These are phyloP conservation scores for Russula ochroleuca DNA, from an alignment of 768 basidiomycete species.

Conservation along the genomic window DNA sequence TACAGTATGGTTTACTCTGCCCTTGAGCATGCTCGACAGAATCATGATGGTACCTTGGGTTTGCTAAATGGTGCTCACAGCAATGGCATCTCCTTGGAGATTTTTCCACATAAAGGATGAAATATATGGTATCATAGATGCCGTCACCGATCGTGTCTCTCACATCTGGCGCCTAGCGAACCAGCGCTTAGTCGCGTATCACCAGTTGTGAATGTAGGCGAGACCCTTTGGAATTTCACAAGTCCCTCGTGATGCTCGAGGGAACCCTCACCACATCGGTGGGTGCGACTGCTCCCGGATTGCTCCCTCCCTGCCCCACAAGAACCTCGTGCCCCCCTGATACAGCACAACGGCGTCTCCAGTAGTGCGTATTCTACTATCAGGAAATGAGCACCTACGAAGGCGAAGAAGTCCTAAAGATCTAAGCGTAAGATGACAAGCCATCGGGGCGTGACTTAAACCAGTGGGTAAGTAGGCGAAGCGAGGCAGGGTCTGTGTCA, in stretches of 20 bases:
- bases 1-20: background rate
- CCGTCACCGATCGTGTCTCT: background rate
- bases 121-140: background rate
- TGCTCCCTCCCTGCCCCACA: background rate
- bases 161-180: background rate
- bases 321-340: background rate
- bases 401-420: background rate
- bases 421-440: background rate
- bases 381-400: background rate
- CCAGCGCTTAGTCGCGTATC: background rate
- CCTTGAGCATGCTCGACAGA: slow-evolving; percentile 1
- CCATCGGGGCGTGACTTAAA: background rate
- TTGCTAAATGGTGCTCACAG: background rate
- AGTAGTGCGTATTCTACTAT: background rate
- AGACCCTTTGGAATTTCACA: slow-evolving; percentile 1
- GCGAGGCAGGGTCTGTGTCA: background rate
- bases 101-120: slow-evolving; percentile 7
- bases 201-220: background rate
- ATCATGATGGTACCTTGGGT: slow-evolving; percentile 16
- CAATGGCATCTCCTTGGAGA: slow-evolving; percentile 14
- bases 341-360: slow-evolving; percentile 2
- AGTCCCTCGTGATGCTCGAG: slow-evolving; percentile 4
- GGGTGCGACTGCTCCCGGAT: background rate
- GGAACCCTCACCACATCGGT: slow-evolving; percentile 1
- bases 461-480: background rate